These are phyloP conservation scores for Aspergillus oerlinghausenensis DNA, from an alignment of 2,329 filamentous ascomycete genomes.

Conservation along the genomic window DNA sequence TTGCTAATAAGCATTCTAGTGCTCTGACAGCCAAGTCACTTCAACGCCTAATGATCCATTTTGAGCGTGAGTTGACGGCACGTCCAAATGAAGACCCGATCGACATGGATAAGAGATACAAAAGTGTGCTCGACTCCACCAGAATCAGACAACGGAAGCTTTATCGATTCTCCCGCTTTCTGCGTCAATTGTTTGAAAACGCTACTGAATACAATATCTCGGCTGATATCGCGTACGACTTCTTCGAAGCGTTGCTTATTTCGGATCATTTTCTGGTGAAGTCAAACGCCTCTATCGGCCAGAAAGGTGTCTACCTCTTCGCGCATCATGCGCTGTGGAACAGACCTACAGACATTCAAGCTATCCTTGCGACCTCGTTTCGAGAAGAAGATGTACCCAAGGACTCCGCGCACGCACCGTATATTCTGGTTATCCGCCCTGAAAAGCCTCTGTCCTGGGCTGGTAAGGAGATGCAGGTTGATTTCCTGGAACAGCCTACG, in stretches of 20 bases:
- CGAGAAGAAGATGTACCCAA: slow-evolving; percentile 65
- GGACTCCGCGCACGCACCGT: slow-evolving; percentile 68
- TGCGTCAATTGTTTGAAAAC: slow-evolving; percentile 94
- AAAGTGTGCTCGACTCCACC: slow-evolving; percentile 89
- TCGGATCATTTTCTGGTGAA: slow-evolving; percentile 86
- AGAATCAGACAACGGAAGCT: slow-evolving; percentile 93
- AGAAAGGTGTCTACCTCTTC: slow-evolving; percentile 75
- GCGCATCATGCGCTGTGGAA: slow-evolving; percentile 75
- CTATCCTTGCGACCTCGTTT: slow-evolving; percentile 75
- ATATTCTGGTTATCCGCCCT: slow-evolving; percentile 78
- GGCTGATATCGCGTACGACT: slow-evolving; percentile 63
- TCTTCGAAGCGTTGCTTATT: slow-evolving; percentile 75
- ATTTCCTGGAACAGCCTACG: slow-evolving; percentile 70
- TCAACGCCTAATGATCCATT: slow-evolving; percentile 80
- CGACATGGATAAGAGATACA: slow-evolving; percentile 97
- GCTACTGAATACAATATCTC: slow-evolving; percentile 88
- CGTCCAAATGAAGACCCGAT: slow-evolving; percentile 75
- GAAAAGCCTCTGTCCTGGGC: slow-evolving; percentile 78
- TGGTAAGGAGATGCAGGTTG: slow-evolving; percentile 66
- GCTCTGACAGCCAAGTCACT: slow-evolving; percentile 90
- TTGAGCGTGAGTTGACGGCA: slow-evolving; percentile 83
- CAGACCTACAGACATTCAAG: slow-evolving; percentile 75
- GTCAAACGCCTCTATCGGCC: slow-evolving; percentile 59
- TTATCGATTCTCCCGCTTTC: slow-evolving; percentile 85
- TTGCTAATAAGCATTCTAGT: slow-evolving; percentile 34